These are phyloP conservation scores for Iberis amara DNA, from an alignment of 441 rosid species.

Conservation along the genomic window DNA sequence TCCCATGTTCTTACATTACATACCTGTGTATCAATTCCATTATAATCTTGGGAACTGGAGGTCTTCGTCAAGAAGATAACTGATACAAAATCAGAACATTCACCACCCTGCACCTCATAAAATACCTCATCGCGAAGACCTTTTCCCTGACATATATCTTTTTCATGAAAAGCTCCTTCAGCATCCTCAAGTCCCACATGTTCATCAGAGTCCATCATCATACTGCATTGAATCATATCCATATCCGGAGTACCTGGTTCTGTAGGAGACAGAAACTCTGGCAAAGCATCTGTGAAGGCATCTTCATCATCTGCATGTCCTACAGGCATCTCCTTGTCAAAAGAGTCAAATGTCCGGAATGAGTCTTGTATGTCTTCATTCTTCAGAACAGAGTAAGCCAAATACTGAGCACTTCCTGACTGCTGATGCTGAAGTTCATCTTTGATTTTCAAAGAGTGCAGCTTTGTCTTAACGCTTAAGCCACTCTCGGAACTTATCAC, in stretches of 20 bases:
- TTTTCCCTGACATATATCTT: constrained; percentile 51
- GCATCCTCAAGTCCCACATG: constrained; percentile 49
- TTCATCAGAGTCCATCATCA: constrained; percentile 36
- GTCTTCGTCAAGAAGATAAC: constrained; percentile 42
- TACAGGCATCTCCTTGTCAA: constrained; percentile 38
- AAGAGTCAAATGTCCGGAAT: constrained; percentile 33
- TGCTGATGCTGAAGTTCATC: constrained; percentile 55
- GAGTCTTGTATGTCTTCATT: constrained; percentile 46
- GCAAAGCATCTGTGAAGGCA: constrained; percentile 83
- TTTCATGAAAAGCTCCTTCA: constrained; percentile 44
- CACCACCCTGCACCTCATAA: constrained; percentile 83
- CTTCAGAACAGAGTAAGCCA: constrained; percentile 79
- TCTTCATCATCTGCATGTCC: constrained; percentile 75
- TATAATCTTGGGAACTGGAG: constrained; percentile 78
- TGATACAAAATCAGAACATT: constrained; percentile 78
- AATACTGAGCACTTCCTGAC: constrained; percentile 56
- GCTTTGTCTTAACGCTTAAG: constrained; percentile 73
- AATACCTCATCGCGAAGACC: constrained; percentile 61
- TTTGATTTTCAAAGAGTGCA: constrained; percentile 86
- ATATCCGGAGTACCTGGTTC: constrained; percentile 48
- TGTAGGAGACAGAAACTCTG: constrained; percentile 68
- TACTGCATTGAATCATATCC: constrained; percentile 44
- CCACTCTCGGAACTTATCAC: constrained; percentile 68
- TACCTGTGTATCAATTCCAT: constrained; percentile 95
- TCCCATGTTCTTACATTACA: constrained; percentile 24